Evolutionary conservation across 179 eudicot species (phyloP).

Genomic region (Beta lomatogona): DNA sequence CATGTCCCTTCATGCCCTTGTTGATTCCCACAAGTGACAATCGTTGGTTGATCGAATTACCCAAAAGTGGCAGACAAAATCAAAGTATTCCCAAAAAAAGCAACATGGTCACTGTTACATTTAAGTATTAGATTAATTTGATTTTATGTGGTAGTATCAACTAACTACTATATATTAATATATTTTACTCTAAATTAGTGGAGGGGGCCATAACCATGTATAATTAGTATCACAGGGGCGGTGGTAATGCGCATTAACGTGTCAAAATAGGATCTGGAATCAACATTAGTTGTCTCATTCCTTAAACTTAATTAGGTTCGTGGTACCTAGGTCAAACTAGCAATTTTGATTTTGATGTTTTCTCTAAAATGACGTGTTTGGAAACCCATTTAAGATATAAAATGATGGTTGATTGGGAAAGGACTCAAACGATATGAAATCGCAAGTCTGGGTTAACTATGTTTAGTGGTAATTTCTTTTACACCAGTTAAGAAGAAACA

Average conservation of each 20-base stretch:
- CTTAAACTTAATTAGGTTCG: conserved; percentile 4
- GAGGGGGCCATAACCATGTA: conserved; percentile 31
- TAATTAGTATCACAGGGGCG: conserved; percentile 20
- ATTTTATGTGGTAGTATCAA: no score
- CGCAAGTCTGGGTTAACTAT: background rate
- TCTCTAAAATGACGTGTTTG: background rate
- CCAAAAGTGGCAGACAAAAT: conserved; percentile 62
- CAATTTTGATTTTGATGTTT: background rate
- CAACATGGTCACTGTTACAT: conserved; percentile 8
- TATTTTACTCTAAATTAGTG: conserved; percentile 10
- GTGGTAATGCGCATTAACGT: conserved; percentile 28
- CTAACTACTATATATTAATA: background rate
- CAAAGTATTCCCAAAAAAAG: conserved; percentile 35
- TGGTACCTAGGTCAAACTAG: conserved; percentile 21
- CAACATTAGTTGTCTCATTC: conserved; percentile 12
- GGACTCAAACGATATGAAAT: background rate
- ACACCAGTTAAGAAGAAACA: no score
- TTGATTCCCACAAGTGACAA: conserved; percentile 59
- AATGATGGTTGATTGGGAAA: background rate
- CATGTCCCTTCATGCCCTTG: conserved; percentile 50
- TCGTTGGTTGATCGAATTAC: conserved; percentile 27
- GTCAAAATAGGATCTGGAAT: conserved; percentile 27
- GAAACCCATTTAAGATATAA: conserved; percentile 3
- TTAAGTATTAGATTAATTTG: background rate
- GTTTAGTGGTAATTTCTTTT: background rate